These are phyloP conservation scores for Ocimum tenuiflorum DNA, from an alignment of 257 asterid species.

Conservation along the genomic window DNA sequence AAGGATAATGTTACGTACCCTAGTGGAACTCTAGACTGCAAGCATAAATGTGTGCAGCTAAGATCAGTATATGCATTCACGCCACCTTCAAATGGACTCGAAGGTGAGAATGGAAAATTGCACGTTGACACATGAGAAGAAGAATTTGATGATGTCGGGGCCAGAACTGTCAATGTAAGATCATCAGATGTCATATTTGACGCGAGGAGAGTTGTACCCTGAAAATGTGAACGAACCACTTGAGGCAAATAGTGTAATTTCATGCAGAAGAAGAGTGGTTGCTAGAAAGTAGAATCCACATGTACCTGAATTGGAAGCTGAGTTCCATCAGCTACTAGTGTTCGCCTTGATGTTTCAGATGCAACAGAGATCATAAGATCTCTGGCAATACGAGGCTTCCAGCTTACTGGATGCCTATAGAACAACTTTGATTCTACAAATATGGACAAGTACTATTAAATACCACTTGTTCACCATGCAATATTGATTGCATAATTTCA, in stretches of 20 bases:
- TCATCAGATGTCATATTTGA: slow-evolving; percentile 80
- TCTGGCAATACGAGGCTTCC: slow-evolving; percentile 76
- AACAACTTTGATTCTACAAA: slow-evolving; percentile 78
- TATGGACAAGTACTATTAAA: slow-evolving; percentile 16
- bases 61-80: slow-evolving; percentile 54
- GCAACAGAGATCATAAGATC: slow-evolving; percentile 88
- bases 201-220: slow-evolving; percentile 89
- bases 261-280: background rate
- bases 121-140: slow-evolving; percentile 67
- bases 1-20: slow-evolving; percentile 43
- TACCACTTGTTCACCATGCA: background rate
- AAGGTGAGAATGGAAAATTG: slow-evolving; percentile 48
- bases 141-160: slow-evolving; percentile 70
- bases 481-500: background rate
- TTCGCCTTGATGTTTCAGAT: slow-evolving; percentile 66
- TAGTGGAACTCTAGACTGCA: slow-evolving; percentile 88
- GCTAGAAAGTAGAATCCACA: slow-evolving; percentile 9
- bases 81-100: slow-evolving; percentile 40
- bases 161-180: slow-evolving; percentile 82
- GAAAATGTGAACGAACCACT: slow-evolving; percentile 31
- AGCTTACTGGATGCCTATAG: slow-evolving; percentile 75
- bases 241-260: slow-evolving; percentile 8
- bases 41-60: slow-evolving; percentile 85
- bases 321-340: slow-evolving; percentile 54
- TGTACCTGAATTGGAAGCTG: slow-evolving; percentile 83